Percentiles rank a stretch among this genome's conserved stretches.
phyloP scores from a whole-genome alignment of 441 rosid species.

The Adansonia madagascariensis region DNA sequence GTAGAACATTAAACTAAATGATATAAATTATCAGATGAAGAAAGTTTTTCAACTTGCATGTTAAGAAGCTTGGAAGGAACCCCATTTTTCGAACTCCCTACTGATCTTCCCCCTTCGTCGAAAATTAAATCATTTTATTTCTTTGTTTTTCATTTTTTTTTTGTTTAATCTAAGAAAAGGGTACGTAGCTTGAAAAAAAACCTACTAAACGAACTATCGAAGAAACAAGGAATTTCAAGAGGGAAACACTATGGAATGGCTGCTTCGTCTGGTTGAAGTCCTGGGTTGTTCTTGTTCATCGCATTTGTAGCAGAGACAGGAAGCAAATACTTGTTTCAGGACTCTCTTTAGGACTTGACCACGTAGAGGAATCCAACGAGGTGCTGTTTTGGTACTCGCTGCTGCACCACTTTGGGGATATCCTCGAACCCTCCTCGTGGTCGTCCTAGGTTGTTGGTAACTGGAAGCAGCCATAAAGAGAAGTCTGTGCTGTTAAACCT shows the following conservation, averaged over 20 bases:
- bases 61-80: background rate
- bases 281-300: slow-evolving; percentile 2
- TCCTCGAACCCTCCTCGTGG: background rate
- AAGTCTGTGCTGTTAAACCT: background rate
- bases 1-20: background rate
- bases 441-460: background rate
- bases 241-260: slow-evolving; percentile 9
- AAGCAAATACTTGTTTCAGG: slow-evolving; percentile 33
- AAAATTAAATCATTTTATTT: background rate
- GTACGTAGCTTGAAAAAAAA: too few species aligned
- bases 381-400: slow-evolving; percentile 19
- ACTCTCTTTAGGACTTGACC: slow-evolving; percentile 52
- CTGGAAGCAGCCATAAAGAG: slow-evolving; percentile 23
- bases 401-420: background rate
- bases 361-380: slow-evolving; percentile 54
- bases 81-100: background rate
- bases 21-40: background rate
- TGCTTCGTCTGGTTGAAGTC: background rate
- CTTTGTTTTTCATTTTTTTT: too few species aligned
- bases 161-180: background rate
- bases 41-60: background rate
- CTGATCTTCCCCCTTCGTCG: background rate
- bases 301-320: slow-evolving; percentile 30
- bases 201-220: background rate
- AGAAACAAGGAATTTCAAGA: background rate